Evolutionary conservation across 2,329 filamentous ascomycete species (phyloP).

Genomic region (Colletotrichum lindemuthianum): DNA sequence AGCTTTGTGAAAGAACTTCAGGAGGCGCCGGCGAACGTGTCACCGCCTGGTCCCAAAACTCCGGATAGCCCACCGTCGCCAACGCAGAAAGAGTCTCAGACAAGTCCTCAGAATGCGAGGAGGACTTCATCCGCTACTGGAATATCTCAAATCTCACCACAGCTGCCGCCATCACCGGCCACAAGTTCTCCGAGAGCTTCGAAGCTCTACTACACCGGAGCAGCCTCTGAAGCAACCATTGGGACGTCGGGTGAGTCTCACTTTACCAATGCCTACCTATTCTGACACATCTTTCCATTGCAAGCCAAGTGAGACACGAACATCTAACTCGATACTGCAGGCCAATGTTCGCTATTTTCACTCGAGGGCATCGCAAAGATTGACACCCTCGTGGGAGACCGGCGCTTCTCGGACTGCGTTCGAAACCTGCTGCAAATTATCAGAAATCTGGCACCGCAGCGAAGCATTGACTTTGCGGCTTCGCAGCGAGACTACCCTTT

Average conservation of each 20-base stretch:
- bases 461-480: conserved; percentile 3
- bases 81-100: background rate
- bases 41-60: background rate
- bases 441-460: background rate
- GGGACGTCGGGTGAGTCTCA: conserved; percentile 17
- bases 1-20: conserved; percentile 11
- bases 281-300: background rate
- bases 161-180: background rate
- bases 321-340: background rate
- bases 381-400: conserved; percentile 9
- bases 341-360: conserved; percentile 38
- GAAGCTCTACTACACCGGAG: conserved; percentile 11
- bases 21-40: background rate
- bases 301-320: background rate
- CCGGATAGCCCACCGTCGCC: background rate
- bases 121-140: background rate
- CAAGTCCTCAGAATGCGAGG: background rate
- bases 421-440: background rate
- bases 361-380: conserved; percentile 18
- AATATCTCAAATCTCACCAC: background rate
- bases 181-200: background rate
- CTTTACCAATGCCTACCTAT: background rate
- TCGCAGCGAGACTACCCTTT: background rate
- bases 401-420: conserved; percentile 8
- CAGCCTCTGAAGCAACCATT: conserved; percentile 11